phyloP scores from a whole-genome alignment of 129 eudicot genomes.

The Dittrichia graveolens region DNA sequence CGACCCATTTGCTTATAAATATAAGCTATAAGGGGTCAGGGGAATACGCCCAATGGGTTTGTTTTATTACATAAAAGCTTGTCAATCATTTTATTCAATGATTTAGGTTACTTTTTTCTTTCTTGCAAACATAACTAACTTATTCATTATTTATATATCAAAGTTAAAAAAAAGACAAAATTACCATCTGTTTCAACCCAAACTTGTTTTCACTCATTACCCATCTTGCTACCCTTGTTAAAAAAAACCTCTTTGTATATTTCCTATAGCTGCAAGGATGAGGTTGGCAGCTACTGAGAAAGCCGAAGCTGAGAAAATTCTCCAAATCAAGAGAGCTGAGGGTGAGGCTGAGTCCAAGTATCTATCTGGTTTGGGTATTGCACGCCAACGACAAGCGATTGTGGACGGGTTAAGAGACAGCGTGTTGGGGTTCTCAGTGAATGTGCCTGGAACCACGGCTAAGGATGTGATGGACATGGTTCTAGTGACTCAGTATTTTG shows the following conservation, averaged over 20 bases:
- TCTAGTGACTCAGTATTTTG: slow-evolving; percentile 67
- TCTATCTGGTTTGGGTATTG: slow-evolving; percentile 63
- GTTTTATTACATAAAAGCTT: slow-evolving; percentile 1
- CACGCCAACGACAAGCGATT: slow-evolving; percentile 68
- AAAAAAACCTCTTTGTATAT: no score
- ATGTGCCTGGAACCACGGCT: slow-evolving; percentile 66
- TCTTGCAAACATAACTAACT: no score
- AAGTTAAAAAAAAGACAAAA: no score
- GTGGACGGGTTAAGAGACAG: slow-evolving; percentile 74
- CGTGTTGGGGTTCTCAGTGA: slow-evolving; percentile 61
- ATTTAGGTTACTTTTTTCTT: no score
- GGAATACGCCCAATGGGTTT: no score
- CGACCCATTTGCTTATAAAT: no score
- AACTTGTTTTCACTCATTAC: no score
- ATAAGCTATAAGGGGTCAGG: no score
- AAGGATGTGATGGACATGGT: slow-evolving; percentile 82
- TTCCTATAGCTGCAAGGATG: slow-evolving; percentile 52
- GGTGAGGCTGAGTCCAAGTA: slow-evolving; percentile 74
- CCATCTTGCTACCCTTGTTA: no score
- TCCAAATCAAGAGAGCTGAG: slow-evolving; percentile 73
- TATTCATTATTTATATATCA: no score
- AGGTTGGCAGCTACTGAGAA: slow-evolving; percentile 70
- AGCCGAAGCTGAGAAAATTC: slow-evolving; percentile 68
- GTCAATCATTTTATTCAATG: not conserved
- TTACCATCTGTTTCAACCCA: no score